Evolutionary conservation across 345 rosid genomes (phyloP).

Genomic region (Corchorus olitorius): DNA sequence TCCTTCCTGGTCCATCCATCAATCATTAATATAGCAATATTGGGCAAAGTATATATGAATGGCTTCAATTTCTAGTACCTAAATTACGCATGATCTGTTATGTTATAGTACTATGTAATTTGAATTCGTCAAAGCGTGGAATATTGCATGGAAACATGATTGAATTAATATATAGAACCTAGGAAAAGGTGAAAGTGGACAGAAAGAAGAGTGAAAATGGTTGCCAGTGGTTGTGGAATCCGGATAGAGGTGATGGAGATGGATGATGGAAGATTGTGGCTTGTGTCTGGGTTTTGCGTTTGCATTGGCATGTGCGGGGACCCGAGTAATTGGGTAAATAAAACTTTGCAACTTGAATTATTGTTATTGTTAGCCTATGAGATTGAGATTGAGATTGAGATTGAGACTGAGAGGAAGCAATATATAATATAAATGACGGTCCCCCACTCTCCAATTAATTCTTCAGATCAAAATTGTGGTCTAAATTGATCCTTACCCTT

Average conservation of each 20-base stretch:
- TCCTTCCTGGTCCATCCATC: too few species aligned
- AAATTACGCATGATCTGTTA: too few species aligned
- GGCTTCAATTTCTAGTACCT: too few species aligned
- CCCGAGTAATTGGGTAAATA: neutral
- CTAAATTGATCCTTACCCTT: neutral
- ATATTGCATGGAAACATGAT: neutral
- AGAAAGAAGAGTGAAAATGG: neutral
- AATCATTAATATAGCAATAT: too few species aligned
- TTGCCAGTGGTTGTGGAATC: neutral
- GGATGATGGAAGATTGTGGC: neutral
- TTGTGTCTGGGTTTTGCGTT: neutral
- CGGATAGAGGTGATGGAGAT: neutral
- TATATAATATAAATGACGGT: slow-evolving; percentile 1
- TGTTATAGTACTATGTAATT: neutral
- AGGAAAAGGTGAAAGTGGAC: neutral
- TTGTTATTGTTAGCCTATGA: neutral
- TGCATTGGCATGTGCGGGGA: neutral
- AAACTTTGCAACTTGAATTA: neutral
- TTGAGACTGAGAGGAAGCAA: neutral
- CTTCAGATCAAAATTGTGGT: neutral
- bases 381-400: too few species aligned
- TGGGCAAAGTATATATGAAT: too few species aligned
- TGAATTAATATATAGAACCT: neutral
- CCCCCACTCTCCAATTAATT: neutral
- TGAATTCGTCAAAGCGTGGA: neutral